phyloP scores from a whole-genome alignment of 2,329 filamentous ascomycete species.

The Trichothecium roseum region DNA sequence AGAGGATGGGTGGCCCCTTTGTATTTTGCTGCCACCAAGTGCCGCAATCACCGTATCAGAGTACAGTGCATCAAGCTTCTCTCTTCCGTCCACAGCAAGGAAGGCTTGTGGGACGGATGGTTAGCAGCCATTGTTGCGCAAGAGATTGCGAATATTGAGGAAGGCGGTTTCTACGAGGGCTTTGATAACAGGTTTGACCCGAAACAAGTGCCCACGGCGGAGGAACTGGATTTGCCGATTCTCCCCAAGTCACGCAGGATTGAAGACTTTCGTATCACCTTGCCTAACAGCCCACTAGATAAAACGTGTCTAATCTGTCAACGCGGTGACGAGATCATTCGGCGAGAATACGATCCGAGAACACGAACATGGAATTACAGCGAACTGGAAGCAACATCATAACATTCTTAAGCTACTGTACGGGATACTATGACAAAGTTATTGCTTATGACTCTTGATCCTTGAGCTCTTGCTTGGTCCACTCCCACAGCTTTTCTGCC shows the following conservation, averaged over 20 bases:
- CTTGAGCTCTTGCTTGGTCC: conserved; percentile 13
- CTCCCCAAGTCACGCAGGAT: background rate
- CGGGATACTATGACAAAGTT: no score
- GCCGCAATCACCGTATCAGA: background rate
- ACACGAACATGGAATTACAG: no score
- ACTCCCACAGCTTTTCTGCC: conserved; percentile 11
- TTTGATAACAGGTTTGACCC: no score
- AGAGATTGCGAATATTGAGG: conserved; percentile 3
- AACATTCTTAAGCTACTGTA: no score
- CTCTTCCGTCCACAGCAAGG: background rate
- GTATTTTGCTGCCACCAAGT: conserved; percentile 2
- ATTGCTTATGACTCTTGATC: background rate
- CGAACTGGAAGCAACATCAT: no score
- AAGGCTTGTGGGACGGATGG: conserved; percentile 2
- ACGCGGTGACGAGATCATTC: no score
- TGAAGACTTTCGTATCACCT: background rate
- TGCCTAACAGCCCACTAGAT: background rate
- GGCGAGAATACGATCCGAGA: no score
- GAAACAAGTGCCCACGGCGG: no score
- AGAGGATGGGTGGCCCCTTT: conserved; percentile 2
- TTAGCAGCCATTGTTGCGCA: conserved; percentile 1
- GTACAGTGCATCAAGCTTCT: background rate
- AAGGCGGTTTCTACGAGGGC: background rate
- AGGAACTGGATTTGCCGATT: no score
- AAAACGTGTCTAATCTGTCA: no score